Base-by-base conservation (phyloP, 2,329 filamentous ascomycete species). In the Esteya vermicola region DNA sequence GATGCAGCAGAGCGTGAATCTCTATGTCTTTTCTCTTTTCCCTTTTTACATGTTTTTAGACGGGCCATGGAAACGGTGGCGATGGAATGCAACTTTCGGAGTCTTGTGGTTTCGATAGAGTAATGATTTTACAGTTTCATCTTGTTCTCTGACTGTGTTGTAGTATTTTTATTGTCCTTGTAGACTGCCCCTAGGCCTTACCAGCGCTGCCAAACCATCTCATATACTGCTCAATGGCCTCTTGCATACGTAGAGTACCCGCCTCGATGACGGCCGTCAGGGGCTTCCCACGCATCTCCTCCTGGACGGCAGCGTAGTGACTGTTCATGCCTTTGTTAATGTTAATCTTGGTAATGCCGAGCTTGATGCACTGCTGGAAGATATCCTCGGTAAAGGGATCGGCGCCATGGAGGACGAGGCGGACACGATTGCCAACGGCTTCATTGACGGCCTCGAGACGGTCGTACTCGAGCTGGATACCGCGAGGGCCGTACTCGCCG, bases 301-400 rank as follows among this genome's bases (percentile, higher is more conserved):
- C 53, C 54, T 65, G 62, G 31, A 61, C 40, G n/a, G n/a, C n/a
- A n/a, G n/a, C n/a, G n/a, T n/a, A n/a, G n/a, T n/a, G n/a, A n/a
- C n/a, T n/a, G n/a, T n/a, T n/a, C n/a, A n/a, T n/a, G n/a, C n/a
- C n/a, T n/a, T 67, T 68, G 46, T 77, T 76, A 3, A 76, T 68
- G 45, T 76, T 77, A 44, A 74, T 57, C 51, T 75, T 74, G 20
- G 64, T 58, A n/a, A 68, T 60, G 0, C 71, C 70, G 12, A 58
- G 58, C 20, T 53, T 51, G 46, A 76, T 71, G 48, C 71, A 76
- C 38, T 55, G 48, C 48, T 58, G 52, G 60, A 72, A 20, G 5
- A 33, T 6, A 5, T 9, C 57, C 4, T 62, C 53, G 1, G 60
- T 55, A 44, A 75, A 75, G 32, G 64, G 66, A 45, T 74, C 73